A percentile compares a stretch with the other conserved stretches of the same genome.
These are phyloP conservation scores for Bruguiera parviflora DNA, from an alignment of 345 rosid genomes.

Conservation along the genomic window DNA sequence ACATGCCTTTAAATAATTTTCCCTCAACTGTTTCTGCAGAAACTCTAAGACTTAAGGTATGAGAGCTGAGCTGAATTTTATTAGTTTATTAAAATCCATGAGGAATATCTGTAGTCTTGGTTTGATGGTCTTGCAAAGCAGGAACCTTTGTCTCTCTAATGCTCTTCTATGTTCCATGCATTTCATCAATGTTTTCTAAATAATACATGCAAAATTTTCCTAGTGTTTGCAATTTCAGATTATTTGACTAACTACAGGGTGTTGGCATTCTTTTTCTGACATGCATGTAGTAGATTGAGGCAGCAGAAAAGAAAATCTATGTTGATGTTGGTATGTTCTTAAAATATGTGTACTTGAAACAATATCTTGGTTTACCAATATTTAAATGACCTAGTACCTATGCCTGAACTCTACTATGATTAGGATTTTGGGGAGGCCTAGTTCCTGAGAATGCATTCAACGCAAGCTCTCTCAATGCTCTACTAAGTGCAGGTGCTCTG, in stretches of 20 bases:
- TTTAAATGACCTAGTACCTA: background rate
- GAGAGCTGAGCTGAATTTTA: background rate
- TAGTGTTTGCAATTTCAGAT: background rate
- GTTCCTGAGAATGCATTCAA: constrained; percentile 92
- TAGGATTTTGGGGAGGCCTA: constrained; percentile 99
- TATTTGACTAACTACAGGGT: constrained; percentile 8
- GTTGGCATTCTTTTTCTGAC: constrained; percentile 13
- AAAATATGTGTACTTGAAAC: constrained; percentile 6
- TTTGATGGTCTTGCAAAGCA: constrained; percentile 2
- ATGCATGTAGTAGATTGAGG: constrained; percentile 49
- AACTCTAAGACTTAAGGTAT: constrained; percentile 77
- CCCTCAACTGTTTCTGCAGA: constrained; percentile 84
- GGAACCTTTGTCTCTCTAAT: background rate
- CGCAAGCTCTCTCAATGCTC: constrained; percentile 60
- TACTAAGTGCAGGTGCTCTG: constrained; percentile 78
- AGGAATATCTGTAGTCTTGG: background rate
- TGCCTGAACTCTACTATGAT: constrained; percentile 7
- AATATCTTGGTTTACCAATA: constrained; percentile 12
- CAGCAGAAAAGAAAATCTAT: constrained; percentile 67
- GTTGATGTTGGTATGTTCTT: constrained; percentile 77
- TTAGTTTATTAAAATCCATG: background rate
- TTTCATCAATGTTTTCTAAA: background rate
- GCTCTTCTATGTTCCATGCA: background rate
- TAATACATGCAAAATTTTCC: too few relatives aligned
- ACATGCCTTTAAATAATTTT: constrained; percentile 82